Base-by-base conservation (phyloP, 345 rosid species). In the Mercurialis annua region DNA sequence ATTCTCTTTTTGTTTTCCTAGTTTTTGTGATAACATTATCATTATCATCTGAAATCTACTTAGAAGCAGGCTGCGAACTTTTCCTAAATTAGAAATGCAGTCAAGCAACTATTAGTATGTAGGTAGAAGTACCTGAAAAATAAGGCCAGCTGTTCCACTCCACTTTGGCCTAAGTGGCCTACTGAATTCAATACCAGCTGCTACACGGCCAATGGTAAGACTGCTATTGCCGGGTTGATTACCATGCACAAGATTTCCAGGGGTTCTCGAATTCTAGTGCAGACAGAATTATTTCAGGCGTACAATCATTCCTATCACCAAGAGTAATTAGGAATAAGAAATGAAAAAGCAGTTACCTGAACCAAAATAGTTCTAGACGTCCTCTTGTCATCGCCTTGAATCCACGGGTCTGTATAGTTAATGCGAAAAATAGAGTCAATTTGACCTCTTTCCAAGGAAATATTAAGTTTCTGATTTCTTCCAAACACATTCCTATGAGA, bases 391-490 rank as follows among this genome's bases (percentile, higher is more conserved):
- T 91, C 95, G 56, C 97, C 97, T 82, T 89, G 90, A 79, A 94
- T 94, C 99, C 99, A 94, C 43, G 99, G 99, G 79, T 91, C 99
- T 18, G 92, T 91, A 82, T 91, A 94, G 77, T 94, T 94, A 70
- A 87, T 58, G 33, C 96, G 92, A 71, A 87, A 91, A 76, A 91
- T 86, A 9, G 99, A 94, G 77, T 94, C 97, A 73, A 89, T 84
- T 79, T 94, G 99, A 70, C 96, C 95, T 76, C 92, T 85, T 81
- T 91, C 97, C 59, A 87, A 75, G 53, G 99, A 91, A 61, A 91
- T 81, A 66, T 94, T 91, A 64, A 94, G 83, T 74, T 94, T 94
- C 68, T 89, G 99, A 80, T 89, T 94, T 82, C 87, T 83, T 75
- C 97, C 99, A 66, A 94, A 84, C 62, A 91, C 85, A 79, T 94